Evolutionary conservation across 495 filamentous ascomycete genomes (phyloP).

Genomic region (Penicillium bialowiezense): DNA sequence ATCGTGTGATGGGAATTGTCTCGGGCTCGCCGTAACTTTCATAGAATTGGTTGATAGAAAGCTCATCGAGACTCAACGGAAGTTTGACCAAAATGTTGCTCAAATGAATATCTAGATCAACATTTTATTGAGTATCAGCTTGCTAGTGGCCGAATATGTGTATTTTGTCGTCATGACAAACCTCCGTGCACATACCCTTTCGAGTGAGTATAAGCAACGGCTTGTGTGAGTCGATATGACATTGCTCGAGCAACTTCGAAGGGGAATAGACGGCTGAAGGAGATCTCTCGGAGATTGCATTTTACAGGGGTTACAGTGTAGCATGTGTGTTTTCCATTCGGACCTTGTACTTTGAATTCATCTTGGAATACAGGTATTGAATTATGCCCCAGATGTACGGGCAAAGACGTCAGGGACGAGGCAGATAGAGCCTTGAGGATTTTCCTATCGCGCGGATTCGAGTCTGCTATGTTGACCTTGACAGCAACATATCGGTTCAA

Average conservation of each 20-base stretch:
- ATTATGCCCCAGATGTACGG: conserved; percentile 11
- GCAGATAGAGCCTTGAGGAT: conserved; percentile 25
- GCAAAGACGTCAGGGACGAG: neutral
- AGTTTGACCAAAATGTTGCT: conserved; percentile 37
- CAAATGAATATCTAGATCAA: conserved; percentile 34
- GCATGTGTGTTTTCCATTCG: conserved; percentile 31
- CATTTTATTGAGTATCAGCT: neutral
- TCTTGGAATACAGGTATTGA: conserved; percentile 16
- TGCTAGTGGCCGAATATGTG: neutral
- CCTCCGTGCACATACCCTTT: conserved; percentile 35
- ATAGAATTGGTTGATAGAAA: conserved; percentile 16
- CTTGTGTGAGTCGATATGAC: conserved; percentile 17
- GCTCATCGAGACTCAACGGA: conserved; percentile 23
- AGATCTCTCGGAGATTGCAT: conserved; percentile 29
- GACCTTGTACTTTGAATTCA: conserved; percentile 29
- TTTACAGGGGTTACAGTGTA: conserved; percentile 21
- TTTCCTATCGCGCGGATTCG: conserved; percentile 3
- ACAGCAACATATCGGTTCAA: conserved; percentile 30
- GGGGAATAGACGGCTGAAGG: conserved; percentile 25
- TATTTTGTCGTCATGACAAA: conserved; percentile 1
- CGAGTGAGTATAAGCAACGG: conserved; percentile 34
- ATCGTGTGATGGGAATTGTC: conserved; percentile 13
- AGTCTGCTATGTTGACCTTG: conserved; percentile 28
- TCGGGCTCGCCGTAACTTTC: conserved; percentile 16
- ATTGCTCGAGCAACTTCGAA: conserved; percentile 31